phyloP scores from a whole-genome alignment of 2,329 filamentous ascomycete species.

The Calonectria pteridis region DNA sequence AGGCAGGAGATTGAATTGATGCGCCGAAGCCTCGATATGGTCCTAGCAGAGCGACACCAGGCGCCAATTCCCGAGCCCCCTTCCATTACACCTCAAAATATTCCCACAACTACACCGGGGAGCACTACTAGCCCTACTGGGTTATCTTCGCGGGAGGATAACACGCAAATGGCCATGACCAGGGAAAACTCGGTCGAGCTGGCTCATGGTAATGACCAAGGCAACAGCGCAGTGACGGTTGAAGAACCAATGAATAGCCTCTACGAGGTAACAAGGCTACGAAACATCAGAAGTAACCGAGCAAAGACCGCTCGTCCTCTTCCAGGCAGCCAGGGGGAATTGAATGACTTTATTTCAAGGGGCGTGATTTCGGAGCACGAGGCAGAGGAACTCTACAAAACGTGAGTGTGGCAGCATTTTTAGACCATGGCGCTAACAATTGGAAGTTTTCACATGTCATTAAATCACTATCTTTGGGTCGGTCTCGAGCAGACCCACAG shows the following conservation, averaged over 20 bases:
- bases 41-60: slow-evolving; percentile 28
- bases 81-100: not conserved
- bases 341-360: slow-evolving; percentile 32
- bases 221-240: slow-evolving; percentile 26
- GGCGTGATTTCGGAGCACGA: slow-evolving; percentile 30
- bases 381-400: slow-evolving; percentile 31
- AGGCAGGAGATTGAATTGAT: slow-evolving; percentile 40
- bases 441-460: slow-evolving; percentile 25
- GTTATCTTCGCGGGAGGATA: slow-evolving; percentile 31
- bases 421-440: not conserved
- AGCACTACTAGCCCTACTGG: slow-evolving; percentile 41
- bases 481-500: slow-evolving; percentile 47
- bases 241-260: slow-evolving; percentile 35
- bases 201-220: slow-evolving; percentile 13
- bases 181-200: slow-evolving; percentile 32
- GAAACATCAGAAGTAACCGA: slow-evolving; percentile 32
- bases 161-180: slow-evolving; percentile 34
- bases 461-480: slow-evolving; percentile 36
- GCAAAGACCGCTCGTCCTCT: slow-evolving; percentile 29
- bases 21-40: slow-evolving; percentile 36
- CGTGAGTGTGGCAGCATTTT: not conserved
- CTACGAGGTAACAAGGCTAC: slow-evolving; percentile 31
- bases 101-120: slow-evolving; percentile 43
- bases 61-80: not conserved
- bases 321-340: slow-evolving; percentile 25